Conservation (phyloP, 805 yeast species). For the Metschnikowia shivogae region DNA sequence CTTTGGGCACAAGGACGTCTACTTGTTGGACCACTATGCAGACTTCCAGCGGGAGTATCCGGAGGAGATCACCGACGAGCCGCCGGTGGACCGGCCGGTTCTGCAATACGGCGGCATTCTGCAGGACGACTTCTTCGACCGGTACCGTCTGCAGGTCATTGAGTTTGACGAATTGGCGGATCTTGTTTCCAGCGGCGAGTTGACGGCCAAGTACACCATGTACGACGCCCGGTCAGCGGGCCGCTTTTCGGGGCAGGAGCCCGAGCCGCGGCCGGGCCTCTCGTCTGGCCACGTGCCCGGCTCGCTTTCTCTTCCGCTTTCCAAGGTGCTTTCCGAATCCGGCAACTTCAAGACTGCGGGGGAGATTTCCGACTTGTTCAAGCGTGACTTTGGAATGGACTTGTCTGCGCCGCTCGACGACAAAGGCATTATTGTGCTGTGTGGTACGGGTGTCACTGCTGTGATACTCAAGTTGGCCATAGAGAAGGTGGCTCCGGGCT, state of each 20-base stretch:
- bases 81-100: conserved; percentile 5
- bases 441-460: conserved; percentile 97
- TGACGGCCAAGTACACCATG: conserved; percentile 46
- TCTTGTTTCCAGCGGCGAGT: conserved; percentile 47
- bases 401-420: conserved; percentile 37
- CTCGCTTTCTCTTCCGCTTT: conserved; percentile 72
- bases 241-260: conserved; percentile 72
- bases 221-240: conserved; percentile 80
- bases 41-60: conserved; percentile 45
- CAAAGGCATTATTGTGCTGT: conserved; percentile 72
- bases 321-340: conserved; percentile 49
- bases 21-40: conserved; percentile 65
- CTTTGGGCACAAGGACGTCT: conserved; percentile 71
- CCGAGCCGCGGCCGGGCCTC: conserved; percentile 88
- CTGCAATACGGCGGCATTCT: conserved; percentile 19
- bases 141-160: conserved; percentile 47
- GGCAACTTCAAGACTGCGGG: conserved; percentile 46
- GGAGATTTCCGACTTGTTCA: conserved; percentile 47
- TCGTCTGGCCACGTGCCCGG: conserved; percentile 89
- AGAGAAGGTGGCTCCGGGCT: conserved; percentile 33
- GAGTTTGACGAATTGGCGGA: conserved; percentile 62
- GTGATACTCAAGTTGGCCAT: conserved; percentile 76
- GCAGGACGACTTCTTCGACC: conserved; percentile 29
- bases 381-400: conserved; percentile 28
- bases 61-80: conserved; percentile 17